A percentile compares a stretch with the other conserved stretches of the same genome.
phyloP scores from a whole-genome alignment of 169 alveolate genomes.

The Condylostoma magnum region DNA sequence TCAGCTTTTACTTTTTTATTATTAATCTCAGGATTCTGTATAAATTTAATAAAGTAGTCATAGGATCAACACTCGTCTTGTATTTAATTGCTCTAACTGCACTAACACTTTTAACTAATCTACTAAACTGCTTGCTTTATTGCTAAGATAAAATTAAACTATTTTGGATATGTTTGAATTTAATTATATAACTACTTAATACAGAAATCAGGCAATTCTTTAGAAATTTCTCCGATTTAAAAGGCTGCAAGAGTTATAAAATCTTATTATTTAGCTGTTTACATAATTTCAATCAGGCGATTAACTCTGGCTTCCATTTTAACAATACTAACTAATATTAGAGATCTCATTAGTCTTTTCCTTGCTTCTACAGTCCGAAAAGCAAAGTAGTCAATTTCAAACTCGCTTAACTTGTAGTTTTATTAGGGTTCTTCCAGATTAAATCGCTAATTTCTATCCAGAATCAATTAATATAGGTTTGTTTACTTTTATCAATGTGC shows the following conservation, averaged over 20 bases:
- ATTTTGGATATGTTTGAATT: too few species aligned
- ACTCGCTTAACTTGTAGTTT: too few species aligned
- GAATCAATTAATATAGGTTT: not conserved
- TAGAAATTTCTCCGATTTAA: conserved; percentile 20
- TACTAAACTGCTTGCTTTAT: not conserved
- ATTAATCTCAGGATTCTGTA: not conserved
- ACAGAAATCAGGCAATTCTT: not conserved
- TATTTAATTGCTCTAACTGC: not conserved
- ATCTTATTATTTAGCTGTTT: conserved; percentile 1
- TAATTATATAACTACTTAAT: not conserved
- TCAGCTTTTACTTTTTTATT: not conserved
- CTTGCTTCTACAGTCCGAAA: too few species aligned
- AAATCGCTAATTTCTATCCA: too few species aligned
- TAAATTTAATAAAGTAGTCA: not conserved
- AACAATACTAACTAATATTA: not conserved
- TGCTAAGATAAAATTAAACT: not conserved
- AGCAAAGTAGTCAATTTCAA: too few species aligned
- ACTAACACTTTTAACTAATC: not conserved
- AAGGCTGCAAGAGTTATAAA: conserved; percentile 18
- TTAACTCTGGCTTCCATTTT: conserved; percentile 21
- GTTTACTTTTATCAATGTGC: conserved; percentile 80
- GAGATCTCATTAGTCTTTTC: not conserved
- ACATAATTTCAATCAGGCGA: conserved; percentile 18
- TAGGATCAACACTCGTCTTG: not conserved
- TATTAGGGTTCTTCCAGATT: too few species aligned